Conservation (phyloP, 352 stramenopile species). For the Globisporangium uncinulatum region DNA sequence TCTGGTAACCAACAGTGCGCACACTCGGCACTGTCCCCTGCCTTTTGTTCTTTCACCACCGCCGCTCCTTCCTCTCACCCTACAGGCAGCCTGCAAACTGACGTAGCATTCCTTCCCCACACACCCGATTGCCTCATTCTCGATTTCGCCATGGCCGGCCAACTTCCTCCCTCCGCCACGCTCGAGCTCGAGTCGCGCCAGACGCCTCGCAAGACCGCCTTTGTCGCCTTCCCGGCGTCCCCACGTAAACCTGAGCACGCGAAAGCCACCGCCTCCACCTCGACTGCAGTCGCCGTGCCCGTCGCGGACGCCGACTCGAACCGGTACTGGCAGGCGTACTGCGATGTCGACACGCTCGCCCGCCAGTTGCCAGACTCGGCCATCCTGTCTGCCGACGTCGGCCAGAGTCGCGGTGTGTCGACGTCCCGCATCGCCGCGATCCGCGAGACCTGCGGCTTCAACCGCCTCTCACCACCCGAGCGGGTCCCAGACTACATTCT, state of each 20-base stretch:
- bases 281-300: background rate
- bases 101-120: background rate
- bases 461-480: conserved; percentile 30
- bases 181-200: background rate
- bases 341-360: conserved; percentile 21
- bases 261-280: background rate
- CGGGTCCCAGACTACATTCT: conserved; percentile 26
- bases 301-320: conserved; percentile 10
- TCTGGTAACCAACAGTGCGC: too few relatives aligned
- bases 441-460: conserved; percentile 24
- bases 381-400: conserved; percentile 21
- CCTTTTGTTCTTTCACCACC: too few relatives aligned
- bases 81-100: background rate
- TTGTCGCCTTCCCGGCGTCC: conserved; percentile 15
- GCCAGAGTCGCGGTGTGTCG: conserved; percentile 25
- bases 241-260: background rate
- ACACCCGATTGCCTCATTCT: background rate
- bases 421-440: conserved; percentile 11
- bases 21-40: too few relatives aligned
- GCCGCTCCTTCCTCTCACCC: too few relatives aligned
- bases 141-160: background rate
- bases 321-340: conserved; percentile 37
- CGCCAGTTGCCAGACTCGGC: conserved; percentile 14
- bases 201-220: conserved; percentile 7
- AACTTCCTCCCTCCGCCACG: background rate